Evolutionary conservation across 1,284 basidiomycete genomes (phyloP).

Genomic region (Mycena citricolor): DNA sequence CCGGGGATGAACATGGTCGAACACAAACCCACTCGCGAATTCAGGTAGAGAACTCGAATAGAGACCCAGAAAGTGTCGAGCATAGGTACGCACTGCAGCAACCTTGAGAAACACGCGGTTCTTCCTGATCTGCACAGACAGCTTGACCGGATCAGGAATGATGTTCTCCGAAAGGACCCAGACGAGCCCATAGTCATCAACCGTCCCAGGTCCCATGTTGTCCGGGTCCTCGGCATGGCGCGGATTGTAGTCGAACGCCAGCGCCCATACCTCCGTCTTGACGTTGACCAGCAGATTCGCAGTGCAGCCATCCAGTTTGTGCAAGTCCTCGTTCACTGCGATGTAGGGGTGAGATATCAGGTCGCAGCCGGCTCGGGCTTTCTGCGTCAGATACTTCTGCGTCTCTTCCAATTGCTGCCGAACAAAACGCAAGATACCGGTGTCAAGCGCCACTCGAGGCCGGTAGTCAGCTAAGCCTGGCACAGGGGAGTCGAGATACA

Average conservation of each 20-base stretch:
- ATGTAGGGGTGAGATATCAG: background rate
- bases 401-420: background rate
- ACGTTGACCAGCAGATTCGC: conserved; percentile 4
- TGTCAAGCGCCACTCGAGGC: background rate
- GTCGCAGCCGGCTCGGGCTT: background rate
- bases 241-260: conserved; percentile 6
- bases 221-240: conserved; percentile 1
- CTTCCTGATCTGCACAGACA: background rate
- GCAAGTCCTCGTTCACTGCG: background rate
- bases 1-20: conserved; percentile 4
- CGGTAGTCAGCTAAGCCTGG: background rate
- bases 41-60: conserved; percentile 5
- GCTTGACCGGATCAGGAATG: conserved; percentile 1
- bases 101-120: conserved; percentile 1
- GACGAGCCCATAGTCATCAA: background rate
- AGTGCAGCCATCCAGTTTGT: conserved; percentile 4
- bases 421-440: conserved; percentile 5
- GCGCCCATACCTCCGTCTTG: background rate
- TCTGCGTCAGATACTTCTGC: background rate
- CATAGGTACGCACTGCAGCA: background rate
- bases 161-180: background rate
- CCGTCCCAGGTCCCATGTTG: conserved; percentile 2
- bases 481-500: background rate
- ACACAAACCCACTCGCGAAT: conserved; percentile 9
- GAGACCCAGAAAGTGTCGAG: conserved; percentile 3